phyloP scores from a whole-genome alignment of 495 filamentous ascomycete species.

The Thermochaetoides thermophila region DNA sequence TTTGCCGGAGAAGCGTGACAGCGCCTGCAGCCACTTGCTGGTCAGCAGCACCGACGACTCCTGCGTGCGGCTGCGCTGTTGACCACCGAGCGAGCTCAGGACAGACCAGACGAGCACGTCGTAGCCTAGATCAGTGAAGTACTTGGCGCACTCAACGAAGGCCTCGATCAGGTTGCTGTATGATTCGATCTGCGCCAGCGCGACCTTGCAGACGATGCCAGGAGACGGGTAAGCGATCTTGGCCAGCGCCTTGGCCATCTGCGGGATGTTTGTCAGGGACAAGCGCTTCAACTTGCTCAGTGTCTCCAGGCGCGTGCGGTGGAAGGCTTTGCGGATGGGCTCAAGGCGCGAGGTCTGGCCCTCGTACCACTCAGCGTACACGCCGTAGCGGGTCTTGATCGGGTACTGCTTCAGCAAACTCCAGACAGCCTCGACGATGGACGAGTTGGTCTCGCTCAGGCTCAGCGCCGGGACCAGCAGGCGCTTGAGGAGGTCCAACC shows the following conservation, averaged over 20 bases:
- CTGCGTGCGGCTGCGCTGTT: conserved; percentile 63
- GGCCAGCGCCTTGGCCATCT: conserved; percentile 71
- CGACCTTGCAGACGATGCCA: conserved; percentile 78
- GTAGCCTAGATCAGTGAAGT: conserved; percentile 83
- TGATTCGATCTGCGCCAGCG: conserved; percentile 72
- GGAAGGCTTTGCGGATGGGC: conserved; percentile 67
- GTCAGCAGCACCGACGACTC: conserved; percentile 67
- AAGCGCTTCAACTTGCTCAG: conserved; percentile 70
- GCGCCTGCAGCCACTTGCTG: conserved; percentile 73
- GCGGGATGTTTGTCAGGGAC: conserved; percentile 66
- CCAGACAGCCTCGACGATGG: conserved; percentile 72
- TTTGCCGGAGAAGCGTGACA: conserved; percentile 74
- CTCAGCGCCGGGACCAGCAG: conserved; percentile 74
- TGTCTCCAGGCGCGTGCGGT: conserved; percentile 59
- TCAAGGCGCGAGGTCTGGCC: conserved; percentile 60
- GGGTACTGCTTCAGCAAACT: conserved; percentile 65
- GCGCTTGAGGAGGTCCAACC: conserved; percentile 67
- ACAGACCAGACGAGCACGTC: conserved; percentile 84
- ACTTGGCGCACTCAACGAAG: conserved; percentile 82
- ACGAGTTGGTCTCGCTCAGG: conserved; percentile 65
- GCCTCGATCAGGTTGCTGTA: conserved; percentile 88
- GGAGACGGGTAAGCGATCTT: conserved; percentile 79
- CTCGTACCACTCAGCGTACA: conserved; percentile 87
- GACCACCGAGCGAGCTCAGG: conserved; percentile 62
- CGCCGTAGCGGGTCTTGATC: conserved; percentile 60